A percentile compares a stretch with the other conserved stretches of the same genome.
Conservation (phyloP, 805 yeast species). For the Monosporozyma unispora region DNA sequence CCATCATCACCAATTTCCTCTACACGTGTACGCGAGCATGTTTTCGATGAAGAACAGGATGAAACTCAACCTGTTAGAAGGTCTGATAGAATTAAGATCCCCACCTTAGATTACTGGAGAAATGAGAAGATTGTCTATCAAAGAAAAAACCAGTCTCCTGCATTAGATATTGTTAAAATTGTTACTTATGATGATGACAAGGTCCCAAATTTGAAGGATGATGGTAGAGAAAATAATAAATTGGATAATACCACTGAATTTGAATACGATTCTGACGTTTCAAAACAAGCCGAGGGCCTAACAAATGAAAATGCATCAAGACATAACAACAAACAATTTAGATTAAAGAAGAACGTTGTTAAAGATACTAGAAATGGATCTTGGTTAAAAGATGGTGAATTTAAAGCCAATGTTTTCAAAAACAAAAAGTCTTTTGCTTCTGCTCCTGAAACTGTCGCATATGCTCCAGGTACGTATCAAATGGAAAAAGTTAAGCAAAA, state of each 20-base stretch:
- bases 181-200: constrained; percentile 34
- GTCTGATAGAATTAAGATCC: constrained; percentile 55
- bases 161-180: constrained; percentile 51
- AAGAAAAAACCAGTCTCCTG: constrained; percentile 30
- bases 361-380: constrained; percentile 18
- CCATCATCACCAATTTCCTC: constrained; percentile 5
- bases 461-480: constrained; percentile 50
- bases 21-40: background rate
- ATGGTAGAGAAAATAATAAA: background rate
- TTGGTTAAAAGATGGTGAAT: constrained; percentile 26
- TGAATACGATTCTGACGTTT: constrained; percentile 29
- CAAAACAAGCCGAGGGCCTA: constrained; percentile 5
- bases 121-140: constrained; percentile 66
- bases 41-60: background rate
- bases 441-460: constrained; percentile 39
- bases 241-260: constrained; percentile 7
- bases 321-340: background rate
- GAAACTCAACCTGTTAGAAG: constrained; percentile 33
- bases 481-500: constrained; percentile 34
- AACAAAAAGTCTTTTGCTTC: constrained; percentile 17
- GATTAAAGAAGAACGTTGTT: constrained; percentile 4
- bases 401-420: constrained; percentile 9
- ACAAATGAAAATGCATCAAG: constrained; percentile 14
- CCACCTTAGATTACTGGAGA: constrained; percentile 79
- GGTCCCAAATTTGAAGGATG: background rate